Evolutionary conservation across 2,329 filamentous ascomycete species (phyloP), one percentile per base, ranked within the genome.

Genomic region (Monilinia vaccinii-corymbosi): DNA sequence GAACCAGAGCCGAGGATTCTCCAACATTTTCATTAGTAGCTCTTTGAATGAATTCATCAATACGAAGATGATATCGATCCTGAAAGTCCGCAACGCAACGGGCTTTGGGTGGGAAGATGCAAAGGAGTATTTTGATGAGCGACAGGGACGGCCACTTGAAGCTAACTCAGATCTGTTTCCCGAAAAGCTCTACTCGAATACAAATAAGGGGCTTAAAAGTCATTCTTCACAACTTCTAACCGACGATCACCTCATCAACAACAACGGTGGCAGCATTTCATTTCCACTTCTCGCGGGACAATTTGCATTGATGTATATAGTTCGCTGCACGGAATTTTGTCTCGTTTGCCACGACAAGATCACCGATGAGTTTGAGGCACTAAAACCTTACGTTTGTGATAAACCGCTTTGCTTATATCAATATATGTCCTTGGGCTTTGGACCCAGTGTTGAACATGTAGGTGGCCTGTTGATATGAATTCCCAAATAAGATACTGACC

Each of bases 361-460:
- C 40, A 78, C 79, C 2, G 79, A 78, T 2, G 80, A 82, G 10
- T 85, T 93, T 42, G 83, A 86, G 67, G 83, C 87, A 1, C 76
- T 91, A 62, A 90, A 89, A 66, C 88, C 88, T 2, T 90, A 88
- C 62, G 90, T 96, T 48, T 97, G 92, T 71, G 83, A 83, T 36
- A 82, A 81, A 42, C 78, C 77, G 16, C 73, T 97, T 3, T 97
- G 92, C 68, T 76, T 96, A 4, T 96, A 89, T 68, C 92, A 97
- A 70, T 96, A 94, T 74, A 88, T 96, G 79, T 79, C 82, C 18
- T 77, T 95, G n/a, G 91, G 90, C 0, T 86, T 96, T 68, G 92
- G 91, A 0, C 88, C 89, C 1, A 91, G 84, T 67, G 84, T 96
- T 60, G 91, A 97, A 71, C 85, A 92, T 70, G 51, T 55, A 32